Evolutionary conservation across 148 eudicot genomes (phyloP).

Genomic region (Talinum fruticosum): DNA sequence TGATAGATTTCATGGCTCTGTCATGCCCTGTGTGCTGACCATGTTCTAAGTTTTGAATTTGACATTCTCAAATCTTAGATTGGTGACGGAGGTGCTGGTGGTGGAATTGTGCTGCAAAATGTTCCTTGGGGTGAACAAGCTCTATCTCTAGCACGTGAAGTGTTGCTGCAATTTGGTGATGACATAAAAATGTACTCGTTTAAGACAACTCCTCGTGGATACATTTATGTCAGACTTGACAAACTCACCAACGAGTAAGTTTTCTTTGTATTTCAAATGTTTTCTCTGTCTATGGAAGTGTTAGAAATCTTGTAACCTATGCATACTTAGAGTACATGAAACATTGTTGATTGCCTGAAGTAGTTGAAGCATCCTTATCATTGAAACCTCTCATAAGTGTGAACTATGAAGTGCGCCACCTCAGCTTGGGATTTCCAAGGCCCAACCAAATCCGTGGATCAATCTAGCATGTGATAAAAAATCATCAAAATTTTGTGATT

Average conservation of each 20-base stretch:
- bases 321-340: neutral
- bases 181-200: conserved; percentile 67
- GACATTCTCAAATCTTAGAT: conserved; percentile 36
- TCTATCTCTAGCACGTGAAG: conserved; percentile 69
- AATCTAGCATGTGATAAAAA: neutral
- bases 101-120: conserved; percentile 79
- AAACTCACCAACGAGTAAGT: conserved; percentile 70
- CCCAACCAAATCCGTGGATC: neutral
- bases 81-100: conserved; percentile 97
- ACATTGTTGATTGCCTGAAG: neutral
- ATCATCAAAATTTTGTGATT: neutral
- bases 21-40: neutral
- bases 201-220: conserved; percentile 76
- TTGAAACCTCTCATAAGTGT: neutral
- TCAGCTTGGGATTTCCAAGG: neutral
- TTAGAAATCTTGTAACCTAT: neutral
- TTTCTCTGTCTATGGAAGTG: neutral
- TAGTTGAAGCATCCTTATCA: neutral
- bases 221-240: conserved; percentile 85
- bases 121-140: conserved; percentile 83
- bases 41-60: conserved; percentile 2
- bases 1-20: neutral
- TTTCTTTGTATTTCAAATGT: neutral
- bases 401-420: neutral
- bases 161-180: conserved; percentile 55